Evolutionary conservation across 805 yeast species (phyloP).

Genomic region (Cephaloascus fragrans): DNA sequence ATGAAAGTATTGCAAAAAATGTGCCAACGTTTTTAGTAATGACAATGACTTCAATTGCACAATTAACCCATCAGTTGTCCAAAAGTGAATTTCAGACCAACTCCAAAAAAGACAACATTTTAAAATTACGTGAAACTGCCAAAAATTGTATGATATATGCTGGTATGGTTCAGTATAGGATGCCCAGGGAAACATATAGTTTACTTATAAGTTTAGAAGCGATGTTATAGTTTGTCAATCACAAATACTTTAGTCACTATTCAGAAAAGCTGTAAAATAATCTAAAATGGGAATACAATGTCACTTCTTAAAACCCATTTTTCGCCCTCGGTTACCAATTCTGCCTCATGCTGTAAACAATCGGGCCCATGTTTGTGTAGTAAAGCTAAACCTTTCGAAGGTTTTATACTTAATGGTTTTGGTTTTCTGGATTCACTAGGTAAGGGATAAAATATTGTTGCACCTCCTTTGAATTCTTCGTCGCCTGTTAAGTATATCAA

Average conservation of each 20-base stretch:
- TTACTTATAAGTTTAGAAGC: conserved; percentile 56
- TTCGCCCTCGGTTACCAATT: conserved; percentile 36
- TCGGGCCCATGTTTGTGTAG: conserved; percentile 61
- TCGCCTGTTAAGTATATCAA: conserved; percentile 48
- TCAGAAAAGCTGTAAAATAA: neutral
- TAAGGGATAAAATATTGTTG: conserved; percentile 37
- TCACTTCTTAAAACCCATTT: conserved; percentile 61
- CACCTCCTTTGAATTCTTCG: conserved; percentile 49
- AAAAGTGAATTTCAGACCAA: conserved; percentile 32
- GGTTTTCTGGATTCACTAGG: no score
- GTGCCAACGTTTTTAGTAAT: conserved; percentile 74
- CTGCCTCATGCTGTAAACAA: conserved; percentile 52
- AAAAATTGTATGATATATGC: conserved; percentile 90
- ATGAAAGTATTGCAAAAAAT: conserved; percentile 67
- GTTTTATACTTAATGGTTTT: conserved; percentile 28
- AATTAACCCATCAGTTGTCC: conserved; percentile 36
- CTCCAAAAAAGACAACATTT: conserved; percentile 43
- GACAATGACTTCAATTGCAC: conserved; percentile 69
- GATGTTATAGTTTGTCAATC: conserved; percentile 15
- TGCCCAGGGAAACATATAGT: conserved; percentile 81
- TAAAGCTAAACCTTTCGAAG: conserved; percentile 45
- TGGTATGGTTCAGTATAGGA: conserved; percentile 86
- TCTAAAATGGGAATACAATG: conserved; percentile 20
- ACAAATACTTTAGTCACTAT: neutral
- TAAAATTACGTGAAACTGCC: conserved; percentile 51